Base-by-base conservation (phyloP, 202 grass and related monocot species). In the Carex arenaria region DNA sequence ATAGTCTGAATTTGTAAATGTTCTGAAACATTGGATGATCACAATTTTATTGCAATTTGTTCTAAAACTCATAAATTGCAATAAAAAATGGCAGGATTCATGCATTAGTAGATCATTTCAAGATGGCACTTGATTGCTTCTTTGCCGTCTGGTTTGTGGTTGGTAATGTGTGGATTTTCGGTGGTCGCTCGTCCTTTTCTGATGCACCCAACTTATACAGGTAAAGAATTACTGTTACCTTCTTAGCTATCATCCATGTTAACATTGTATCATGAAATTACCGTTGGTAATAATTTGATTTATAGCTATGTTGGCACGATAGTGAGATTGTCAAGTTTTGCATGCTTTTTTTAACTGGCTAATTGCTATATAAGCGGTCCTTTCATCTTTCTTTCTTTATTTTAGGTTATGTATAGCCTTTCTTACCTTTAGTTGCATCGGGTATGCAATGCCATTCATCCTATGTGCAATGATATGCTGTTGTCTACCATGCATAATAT, bases 121-220 rank as follows among this genome's bases (percentile, higher is more conserved):
- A 99, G 83, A 87, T 99, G 87, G 85, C 80, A 14, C 60, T 99
- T 42, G 96, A 99, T 88, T 94, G 88, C 83, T 98, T 98, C 83
- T 95, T 99, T 73, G 91, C 93, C 1, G 86, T 96, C 63, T 99
- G 97, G 97, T 96, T 99, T 83, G 97, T 96, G 83, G 91, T 92
- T 79, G 97, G 97, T 61, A 99, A 96, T 84, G 91, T 99, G 34
- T 99, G 97, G 97, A 89, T 96, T 69, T 92, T 99, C 79, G 93
- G 93, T 34, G 86, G 85, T 57, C 90, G 60, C 52, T 86, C 91
- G 59, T 90, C 85, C 57, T 85, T 86, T 84, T 89, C 91, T 34
- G 91, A 96, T 10, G 91, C 93, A 68, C 97, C 93, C 71, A 92
- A 96, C 79, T 83, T 99, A 56, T 94, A 99, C 80, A 94, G 88